These are phyloP conservation scores for Leccinum incarnatum DNA, from an alignment of 768 basidiomycete species.

Conservation along the genomic window DNA sequence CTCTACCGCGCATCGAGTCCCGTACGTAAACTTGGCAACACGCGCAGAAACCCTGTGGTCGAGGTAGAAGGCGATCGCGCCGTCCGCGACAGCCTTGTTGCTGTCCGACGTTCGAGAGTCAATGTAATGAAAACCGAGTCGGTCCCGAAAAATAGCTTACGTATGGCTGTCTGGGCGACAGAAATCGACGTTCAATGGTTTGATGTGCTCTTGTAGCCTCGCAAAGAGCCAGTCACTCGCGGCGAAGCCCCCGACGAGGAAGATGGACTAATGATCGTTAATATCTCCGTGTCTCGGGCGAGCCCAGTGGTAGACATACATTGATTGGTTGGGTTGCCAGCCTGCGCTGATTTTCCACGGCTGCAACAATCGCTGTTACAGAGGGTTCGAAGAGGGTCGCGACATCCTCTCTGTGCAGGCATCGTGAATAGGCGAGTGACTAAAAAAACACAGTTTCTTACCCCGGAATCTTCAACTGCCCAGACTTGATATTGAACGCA, in stretches of 20 bases:
- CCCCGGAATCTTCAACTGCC: constrained; percentile 45
- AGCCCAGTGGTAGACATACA: constrained; percentile 15
- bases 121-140: not conserved
- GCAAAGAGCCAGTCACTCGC: constrained; percentile 43
- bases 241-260: constrained; percentile 46
- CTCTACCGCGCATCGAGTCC: constrained; percentile 30
- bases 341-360: constrained; percentile 24
- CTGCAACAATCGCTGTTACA: constrained; percentile 16
- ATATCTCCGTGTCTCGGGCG: not conserved
- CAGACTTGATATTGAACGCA: constrained; percentile 40
- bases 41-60: constrained; percentile 42
- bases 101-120: constrained; percentile 21
- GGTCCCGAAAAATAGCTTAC: constrained; percentile 29
- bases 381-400: constrained; percentile 32
- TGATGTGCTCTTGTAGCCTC: constrained; percentile 32
- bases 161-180: constrained; percentile 52
- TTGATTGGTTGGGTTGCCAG: constrained; percentile 21
- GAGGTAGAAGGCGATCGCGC: constrained; percentile 42
- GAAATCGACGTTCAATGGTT: constrained; percentile 36
- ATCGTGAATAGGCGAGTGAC: not conserved
- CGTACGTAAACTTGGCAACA: constrained; percentile 40
- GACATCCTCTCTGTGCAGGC: constrained; percentile 24
- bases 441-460: constrained; percentile 5
- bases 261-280: constrained; percentile 28
- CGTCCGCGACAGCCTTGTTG: constrained; percentile 47